Evolutionary conservation across 2,329 filamentous ascomycete genomes (phyloP).

Genomic region (Paraphoma chrysanthemicola): DNA sequence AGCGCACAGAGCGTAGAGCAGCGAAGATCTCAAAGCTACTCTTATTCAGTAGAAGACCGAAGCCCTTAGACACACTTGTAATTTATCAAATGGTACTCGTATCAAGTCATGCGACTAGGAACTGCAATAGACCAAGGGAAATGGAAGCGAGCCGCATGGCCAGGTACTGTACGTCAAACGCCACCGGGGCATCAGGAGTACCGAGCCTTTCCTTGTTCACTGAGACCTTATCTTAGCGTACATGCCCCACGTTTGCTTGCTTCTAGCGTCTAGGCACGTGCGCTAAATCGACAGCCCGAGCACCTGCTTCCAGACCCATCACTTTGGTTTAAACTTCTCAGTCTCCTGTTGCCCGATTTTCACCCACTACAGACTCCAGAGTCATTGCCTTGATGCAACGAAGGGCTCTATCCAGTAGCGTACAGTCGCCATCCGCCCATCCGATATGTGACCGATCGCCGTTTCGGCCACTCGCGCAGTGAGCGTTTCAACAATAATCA

Average conservation of each 20-base stretch:
- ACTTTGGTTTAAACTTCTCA: background rate
- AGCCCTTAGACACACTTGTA: too few species aligned
- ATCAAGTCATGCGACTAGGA: too few species aligned
- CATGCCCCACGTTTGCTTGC: background rate
- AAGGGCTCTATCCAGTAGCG: too few species aligned
- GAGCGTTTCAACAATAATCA: background rate
- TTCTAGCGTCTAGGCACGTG: background rate
- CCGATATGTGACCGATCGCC: background rate
- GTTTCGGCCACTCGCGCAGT: background rate
- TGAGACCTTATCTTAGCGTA: conserved; percentile 4
- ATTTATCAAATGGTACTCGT: too few species aligned
- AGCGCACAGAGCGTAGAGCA: too few species aligned
- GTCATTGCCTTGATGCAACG: too few species aligned
- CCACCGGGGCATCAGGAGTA: background rate
- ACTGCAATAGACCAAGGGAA: too few species aligned
- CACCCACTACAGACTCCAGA: background rate
- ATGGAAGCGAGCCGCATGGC: too few species aligned
- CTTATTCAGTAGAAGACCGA: too few species aligned
- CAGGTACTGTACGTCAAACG: too few species aligned
- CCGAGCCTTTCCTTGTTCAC: background rate
- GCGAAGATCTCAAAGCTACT: too few species aligned
- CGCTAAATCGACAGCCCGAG: background rate
- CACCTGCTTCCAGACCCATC: background rate
- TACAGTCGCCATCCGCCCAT: background rate
- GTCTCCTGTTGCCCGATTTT: background rate